A percentile compares a stretch with the other conserved stretches of the same genome.
Conservation (phyloP, 176 grass and related monocot genomes). For the Oryza longistaminata region DNA sequence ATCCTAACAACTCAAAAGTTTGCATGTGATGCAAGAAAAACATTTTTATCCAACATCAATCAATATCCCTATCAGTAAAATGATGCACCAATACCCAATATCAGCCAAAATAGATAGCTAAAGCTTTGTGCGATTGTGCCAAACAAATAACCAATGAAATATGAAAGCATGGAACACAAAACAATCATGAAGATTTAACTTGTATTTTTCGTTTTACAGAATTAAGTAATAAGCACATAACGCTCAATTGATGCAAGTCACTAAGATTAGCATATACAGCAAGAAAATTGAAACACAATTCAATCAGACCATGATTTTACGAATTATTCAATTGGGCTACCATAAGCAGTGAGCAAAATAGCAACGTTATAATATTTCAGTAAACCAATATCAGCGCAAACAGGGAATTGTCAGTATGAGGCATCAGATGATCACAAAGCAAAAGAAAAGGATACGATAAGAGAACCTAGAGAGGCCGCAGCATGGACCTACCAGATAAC, state of each 20-base stretch:
- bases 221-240: background rate
- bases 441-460: background rate
- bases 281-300: background rate
- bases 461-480: slow-evolving; percentile 15
- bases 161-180: background rate
- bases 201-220: background rate
- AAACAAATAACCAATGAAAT: background rate
- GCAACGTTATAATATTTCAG: background rate
- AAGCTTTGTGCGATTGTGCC: background rate
- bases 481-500: slow-evolving; percentile 4
- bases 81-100: background rate
- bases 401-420: background rate
- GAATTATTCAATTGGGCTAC: background rate
- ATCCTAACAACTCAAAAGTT: background rate
- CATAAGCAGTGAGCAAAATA: background rate
- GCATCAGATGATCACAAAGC: background rate
- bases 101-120: background rate
- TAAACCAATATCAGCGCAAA: background rate
- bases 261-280: background rate
- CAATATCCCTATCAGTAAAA: background rate
- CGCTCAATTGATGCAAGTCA: background rate
- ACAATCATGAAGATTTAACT: background rate
- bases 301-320: background rate
- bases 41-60: background rate
- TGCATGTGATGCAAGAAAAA: background rate